Base-by-base conservation (phyloP, 257 asterid species). In the Scutellaria barbata region DNA sequence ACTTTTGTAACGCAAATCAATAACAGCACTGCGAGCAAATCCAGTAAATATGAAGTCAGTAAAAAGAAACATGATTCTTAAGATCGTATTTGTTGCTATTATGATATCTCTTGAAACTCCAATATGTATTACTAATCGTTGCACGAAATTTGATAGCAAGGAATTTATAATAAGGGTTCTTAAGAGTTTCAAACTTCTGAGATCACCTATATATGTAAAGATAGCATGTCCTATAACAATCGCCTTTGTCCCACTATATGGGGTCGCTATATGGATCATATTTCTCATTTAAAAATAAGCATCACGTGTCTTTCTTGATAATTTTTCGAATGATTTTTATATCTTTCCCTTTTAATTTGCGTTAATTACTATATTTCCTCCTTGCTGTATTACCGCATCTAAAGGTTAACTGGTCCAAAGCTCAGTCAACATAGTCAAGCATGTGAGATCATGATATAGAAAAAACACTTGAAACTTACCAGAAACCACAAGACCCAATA, bases 401-500 rank as follows among this genome's bases (percentile, higher is more conserved):
- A 10, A 42, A 42, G 12, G 10, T 48, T 48, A 12, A 48, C 54
- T n/a, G 13, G 6, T 48, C 54, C 6, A n/a, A 12, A 13, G 47
- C 47, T 48, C 54, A 48, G 54, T n/a, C n/a, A 48, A 14, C 5
- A 9, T 51, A 16, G 45, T 20, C 43, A 35, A 41, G 68, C 40
- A 58, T 37, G 55, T 53, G 62, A 41, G 53, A 41, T 50, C 3
- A 53, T 51, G 74, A 66, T 59, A 41, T 52, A 60, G 55, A 47
- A 46, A 68, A 64, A 57, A 33, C 35, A 59, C 17, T 70, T 11
- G 64, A 75, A 69, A 83, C 96, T 80, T 85, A 92, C 99, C 98
- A 71, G 99, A 95, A 58, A 88, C 81, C 60, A 79, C 74, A 40
- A 95, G 85, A 77, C 99, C 96, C 78, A 81, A 50, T 12, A 81